Conservation (phyloP, 2,329 filamentous ascomycete species). For the Alternaria gansuensis region DNA sequence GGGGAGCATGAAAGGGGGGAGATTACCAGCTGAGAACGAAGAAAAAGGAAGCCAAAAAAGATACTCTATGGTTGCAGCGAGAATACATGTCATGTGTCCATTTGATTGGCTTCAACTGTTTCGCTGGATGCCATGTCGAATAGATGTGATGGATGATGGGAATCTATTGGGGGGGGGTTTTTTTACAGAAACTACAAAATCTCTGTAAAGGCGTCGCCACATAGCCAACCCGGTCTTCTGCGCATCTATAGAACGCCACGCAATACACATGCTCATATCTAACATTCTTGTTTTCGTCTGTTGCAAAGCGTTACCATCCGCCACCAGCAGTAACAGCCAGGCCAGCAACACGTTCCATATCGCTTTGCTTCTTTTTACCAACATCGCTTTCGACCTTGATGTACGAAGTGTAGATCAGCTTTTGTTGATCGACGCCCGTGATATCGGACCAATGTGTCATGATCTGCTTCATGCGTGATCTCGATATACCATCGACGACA, state of each 20-base stretch:
- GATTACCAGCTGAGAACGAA: background rate
- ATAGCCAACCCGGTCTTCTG: background rate
- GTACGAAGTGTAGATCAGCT: conserved; percentile 84
- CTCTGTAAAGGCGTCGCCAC: background rate
- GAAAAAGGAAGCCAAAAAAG: background rate
- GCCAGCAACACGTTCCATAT: conserved; percentile 84
- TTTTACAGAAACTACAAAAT: background rate
- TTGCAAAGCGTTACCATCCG: conserved; percentile 73
- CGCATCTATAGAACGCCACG: conserved; percentile 14
- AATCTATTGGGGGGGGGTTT: conserved; percentile 1
- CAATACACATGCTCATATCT: conserved; percentile 18
- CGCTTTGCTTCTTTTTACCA: conserved; percentile 70
- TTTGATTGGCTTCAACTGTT: background rate
- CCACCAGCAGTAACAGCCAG: conserved; percentile 91
- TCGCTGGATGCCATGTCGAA: background rate
- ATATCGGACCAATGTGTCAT: conserved; percentile 78
- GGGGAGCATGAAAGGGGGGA: conserved; percentile 7
- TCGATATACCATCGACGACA: conserved; percentile 70
- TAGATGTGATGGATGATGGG: background rate
- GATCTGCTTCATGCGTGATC: conserved; percentile 70
- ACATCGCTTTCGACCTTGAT: conserved; percentile 94
- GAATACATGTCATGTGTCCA: background rate
- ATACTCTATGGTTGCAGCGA: background rate
- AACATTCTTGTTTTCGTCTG: background rate
- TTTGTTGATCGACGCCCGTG: conserved; percentile 75